Conservation (phyloP, 176 grass and related monocot genomes). For the Calamus simplicifolius region DNA sequence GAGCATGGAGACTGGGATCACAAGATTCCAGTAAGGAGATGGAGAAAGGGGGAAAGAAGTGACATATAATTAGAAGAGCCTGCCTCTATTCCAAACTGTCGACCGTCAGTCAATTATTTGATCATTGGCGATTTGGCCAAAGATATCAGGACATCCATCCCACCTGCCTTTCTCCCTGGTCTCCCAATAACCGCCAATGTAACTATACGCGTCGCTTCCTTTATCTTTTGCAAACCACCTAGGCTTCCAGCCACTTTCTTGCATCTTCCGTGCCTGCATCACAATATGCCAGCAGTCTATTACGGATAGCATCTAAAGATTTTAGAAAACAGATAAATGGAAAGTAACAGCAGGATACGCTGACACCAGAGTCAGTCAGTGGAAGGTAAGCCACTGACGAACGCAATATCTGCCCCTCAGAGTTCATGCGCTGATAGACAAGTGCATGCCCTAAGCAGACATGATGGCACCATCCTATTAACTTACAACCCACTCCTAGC, state of each 20-base stretch:
- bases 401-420: too few relatives aligned
- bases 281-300: not conserved
- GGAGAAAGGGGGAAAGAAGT: conserved; percentile 15
- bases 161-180: conserved; percentile 68
- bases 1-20: not conserved
- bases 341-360: too few relatives aligned
- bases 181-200: conserved; percentile 95
- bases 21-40: not conserved
- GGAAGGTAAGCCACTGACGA: too few relatives aligned
- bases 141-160: conserved; percentile 92
- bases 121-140: conserved; percentile 73
- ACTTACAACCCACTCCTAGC: too few relatives aligned
- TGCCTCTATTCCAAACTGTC: conserved; percentile 27
- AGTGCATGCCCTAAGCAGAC: too few relatives aligned
- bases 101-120: conserved; percentile 55
- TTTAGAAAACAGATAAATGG: too few relatives aligned
- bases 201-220: conserved; percentile 65
- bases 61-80: conserved; percentile 16
- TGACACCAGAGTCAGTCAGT: too few relatives aligned
- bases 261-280: conserved; percentile 96
- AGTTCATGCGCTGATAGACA: too few relatives aligned
- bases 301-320: not conserved
- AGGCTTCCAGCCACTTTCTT: conserved; percentile 98
- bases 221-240: conserved; percentile 90
- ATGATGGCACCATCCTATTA: too few relatives aligned